Evolutionary conservation across 306 rosid genomes (phyloP).

Genomic region (Malus sylvestris): DNA sequence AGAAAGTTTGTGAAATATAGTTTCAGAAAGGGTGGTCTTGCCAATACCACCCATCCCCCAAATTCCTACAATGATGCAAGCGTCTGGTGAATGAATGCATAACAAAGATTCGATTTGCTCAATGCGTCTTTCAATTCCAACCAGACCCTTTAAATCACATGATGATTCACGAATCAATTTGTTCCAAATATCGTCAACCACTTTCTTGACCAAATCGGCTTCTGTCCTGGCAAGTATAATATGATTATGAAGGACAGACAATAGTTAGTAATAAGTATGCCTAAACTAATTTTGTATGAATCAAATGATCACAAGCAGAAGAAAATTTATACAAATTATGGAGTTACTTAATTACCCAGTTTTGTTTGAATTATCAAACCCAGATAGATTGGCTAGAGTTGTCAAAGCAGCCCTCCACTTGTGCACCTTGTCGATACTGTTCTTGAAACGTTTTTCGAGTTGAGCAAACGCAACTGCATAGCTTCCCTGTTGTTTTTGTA

Average conservation of each 20-base stretch:
- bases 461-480: no score
- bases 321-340: no score
- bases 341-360: background rate
- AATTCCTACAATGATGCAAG: background rate
- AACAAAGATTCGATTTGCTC: background rate
- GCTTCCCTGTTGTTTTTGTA: no score
- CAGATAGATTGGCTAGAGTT: background rate
- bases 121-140: background rate
- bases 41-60: constrained; percentile 25
- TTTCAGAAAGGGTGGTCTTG: background rate
- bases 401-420: background rate
- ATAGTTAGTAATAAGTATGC: background rate
- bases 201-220: background rate
- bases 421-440: no score
- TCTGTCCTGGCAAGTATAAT: background rate
- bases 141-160: background rate
- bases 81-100: background rate
- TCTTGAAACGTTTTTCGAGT: no score
- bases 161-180: background rate
- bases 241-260: background rate
- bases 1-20: no score
- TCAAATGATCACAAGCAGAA: background rate
- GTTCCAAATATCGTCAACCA: background rate
- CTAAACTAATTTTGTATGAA: background rate
- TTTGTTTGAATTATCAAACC: background rate